A percentile compares a stretch with the other conserved stretches of the same genome.
Evolutionary conservation across 1,139 yeast species (phyloP).

Genomic region (Yamadazyma oceani): DNA sequence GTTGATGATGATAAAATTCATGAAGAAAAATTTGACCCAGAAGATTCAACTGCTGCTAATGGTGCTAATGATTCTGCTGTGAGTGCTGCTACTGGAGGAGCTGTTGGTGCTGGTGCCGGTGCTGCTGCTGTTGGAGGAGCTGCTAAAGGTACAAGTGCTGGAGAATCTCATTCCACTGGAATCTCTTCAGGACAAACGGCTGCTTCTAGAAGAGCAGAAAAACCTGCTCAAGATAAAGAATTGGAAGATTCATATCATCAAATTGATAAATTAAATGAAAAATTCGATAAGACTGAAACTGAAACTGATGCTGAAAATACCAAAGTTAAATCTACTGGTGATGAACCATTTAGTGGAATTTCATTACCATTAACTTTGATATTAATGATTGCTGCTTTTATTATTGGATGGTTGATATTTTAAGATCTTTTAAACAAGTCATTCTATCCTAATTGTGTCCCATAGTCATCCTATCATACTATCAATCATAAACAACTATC

Average conservation of each 20-base stretch:
- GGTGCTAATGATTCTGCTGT: constrained; percentile 16
- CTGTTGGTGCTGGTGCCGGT: constrained; percentile 14
- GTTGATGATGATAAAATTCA: constrained; percentile 19
- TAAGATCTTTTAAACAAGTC: no score
- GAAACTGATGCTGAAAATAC: constrained; percentile 9
- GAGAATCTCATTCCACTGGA: constrained; percentile 15
- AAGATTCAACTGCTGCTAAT: constrained; percentile 9
- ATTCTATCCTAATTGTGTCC: no score
- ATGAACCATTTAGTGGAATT: constrained; percentile 46
- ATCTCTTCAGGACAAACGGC: constrained; percentile 14
- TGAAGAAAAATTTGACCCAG: constrained; percentile 11
- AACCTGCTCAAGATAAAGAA: constrained; percentile 18
- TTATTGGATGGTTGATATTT: constrained; percentile 61
- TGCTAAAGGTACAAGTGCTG: constrained; percentile 17
- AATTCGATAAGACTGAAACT: constrained; percentile 32
- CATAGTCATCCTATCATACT: neutral
- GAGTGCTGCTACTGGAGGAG: constrained; percentile 14
- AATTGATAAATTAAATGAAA: constrained; percentile 43
- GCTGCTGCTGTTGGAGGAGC: constrained; percentile 11
- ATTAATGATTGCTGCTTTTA: constrained; percentile 55
- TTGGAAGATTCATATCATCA: constrained; percentile 41
- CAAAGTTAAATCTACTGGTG: constrained; percentile 12
- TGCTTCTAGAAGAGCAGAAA: constrained; percentile 1
- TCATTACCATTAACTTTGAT: constrained; percentile 53
- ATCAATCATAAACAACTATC: constrained; percentile 2